Evolutionary conservation across 2,329 filamentous ascomycete species (phyloP), one percentile per base, ranked within the genome.

Genomic region (Alternaria metachromatica): DNA sequence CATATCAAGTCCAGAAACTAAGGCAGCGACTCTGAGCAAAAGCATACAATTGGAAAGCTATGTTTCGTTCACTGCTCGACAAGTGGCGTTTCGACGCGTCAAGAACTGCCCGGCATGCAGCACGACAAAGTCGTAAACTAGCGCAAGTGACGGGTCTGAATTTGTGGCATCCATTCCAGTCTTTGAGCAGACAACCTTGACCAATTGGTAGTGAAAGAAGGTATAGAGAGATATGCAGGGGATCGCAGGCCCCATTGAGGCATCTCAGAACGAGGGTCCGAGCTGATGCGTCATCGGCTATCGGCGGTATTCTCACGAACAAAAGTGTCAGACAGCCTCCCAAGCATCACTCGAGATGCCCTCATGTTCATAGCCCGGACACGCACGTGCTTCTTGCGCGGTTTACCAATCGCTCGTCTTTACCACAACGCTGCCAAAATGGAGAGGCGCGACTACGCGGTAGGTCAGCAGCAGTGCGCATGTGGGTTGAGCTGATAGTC

Each of bases 401-500:
- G 26, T 45, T 46, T 23, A 20, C 50, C 65, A 57, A 60, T 62
- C 62, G 25, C 26, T 56, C 75, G 70, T 49, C 63, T 50, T 9
- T 53, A 68, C 23, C 68, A 72, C 41, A 74, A 60, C 45, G 50
- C 58, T 2, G 33, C 63, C 49, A 68, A 37, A 33, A 79, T 79
- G 77, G 74, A 69, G 67, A 72, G 72, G 54, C 72, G 78, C 43
- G 77, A 80, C 68, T 80, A 80, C 59, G 76, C 71, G 48, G 78
- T 78, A 72, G 33, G 76, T 68, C 48, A 41, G 48, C 18, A 18
- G n/a, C 26, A 46, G 26, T 21, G 30, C 28, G 5, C 55, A 15
- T 50, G 15, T 28, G 28, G 20, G 41, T 53, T 23, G 48, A 20
- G 63, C 71, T 78, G 61, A 79, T 63, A 33, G 21, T 30, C 20